These are phyloP conservation scores for Macrophomina phaseolina DNA, from an alignment of 2,329 filamentous ascomycete genomes.

Conservation along the genomic window DNA sequence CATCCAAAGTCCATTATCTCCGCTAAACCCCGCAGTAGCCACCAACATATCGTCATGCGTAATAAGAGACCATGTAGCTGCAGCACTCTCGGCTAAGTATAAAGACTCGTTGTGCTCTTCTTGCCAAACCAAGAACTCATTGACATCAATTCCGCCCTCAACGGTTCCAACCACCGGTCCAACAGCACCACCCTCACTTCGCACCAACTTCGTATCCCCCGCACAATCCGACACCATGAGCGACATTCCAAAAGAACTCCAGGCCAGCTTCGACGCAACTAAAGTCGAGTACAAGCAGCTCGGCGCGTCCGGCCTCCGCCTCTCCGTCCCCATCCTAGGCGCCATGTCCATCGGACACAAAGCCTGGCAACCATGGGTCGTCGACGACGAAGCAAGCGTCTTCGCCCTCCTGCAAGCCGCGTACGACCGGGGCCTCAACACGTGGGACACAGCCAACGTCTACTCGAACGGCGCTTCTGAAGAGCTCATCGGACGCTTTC, in stretches of 20 bases:
- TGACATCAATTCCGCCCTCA: no score
- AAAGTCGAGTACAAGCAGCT: slow-evolving; percentile 50
- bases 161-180: neutral
- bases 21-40: neutral
- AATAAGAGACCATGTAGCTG: neutral
- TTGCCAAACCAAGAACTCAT: neutral
- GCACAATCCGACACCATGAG: neutral
- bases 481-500: slow-evolving; percentile 37
- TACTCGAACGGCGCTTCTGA: slow-evolving; percentile 40
- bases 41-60: neutral
- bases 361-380: slow-evolving; percentile 51
- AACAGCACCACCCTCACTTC: neutral
- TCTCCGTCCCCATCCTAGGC: slow-evolving; percentile 63
- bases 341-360: slow-evolving; percentile 57
- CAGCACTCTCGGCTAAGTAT: neutral
- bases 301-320: slow-evolving; percentile 60
- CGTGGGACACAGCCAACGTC: slow-evolving; percentile 37
- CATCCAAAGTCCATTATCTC: neutral
- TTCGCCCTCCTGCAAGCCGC: neutral
- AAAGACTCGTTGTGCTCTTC: neutral
- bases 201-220: neutral
- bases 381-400: slow-evolving; percentile 38
- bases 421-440: slow-evolving; percentile 47
- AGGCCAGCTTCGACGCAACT: slow-evolving; percentile 29
- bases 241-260: slow-evolving; percentile 12